Percentiles rank a stretch among this genome's conserved stretches.
Evolutionary conservation across 208 protist species (phyloP).

Genomic region (Leishmania mexicana): DNA sequence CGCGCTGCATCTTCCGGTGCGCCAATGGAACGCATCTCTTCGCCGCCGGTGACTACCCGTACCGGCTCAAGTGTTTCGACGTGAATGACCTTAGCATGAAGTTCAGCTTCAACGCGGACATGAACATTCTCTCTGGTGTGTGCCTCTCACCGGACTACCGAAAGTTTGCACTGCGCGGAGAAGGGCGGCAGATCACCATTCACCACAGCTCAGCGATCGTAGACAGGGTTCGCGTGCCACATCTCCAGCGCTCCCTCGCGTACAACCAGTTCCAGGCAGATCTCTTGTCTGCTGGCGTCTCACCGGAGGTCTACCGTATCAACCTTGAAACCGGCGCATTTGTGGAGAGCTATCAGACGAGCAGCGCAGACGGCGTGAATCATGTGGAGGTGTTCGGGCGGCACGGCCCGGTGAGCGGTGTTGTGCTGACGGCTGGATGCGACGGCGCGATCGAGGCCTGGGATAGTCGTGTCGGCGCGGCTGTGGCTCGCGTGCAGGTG

Average conservation of each 20-base stretch:
- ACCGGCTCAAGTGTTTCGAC: conserved; percentile 90
- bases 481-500: conserved; percentile 59
- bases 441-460: conserved; percentile 85
- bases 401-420: conserved; percentile 55
- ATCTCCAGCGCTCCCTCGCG: conserved; percentile 77
- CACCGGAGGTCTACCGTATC: conserved; percentile 79
- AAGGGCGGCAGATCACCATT: conserved; percentile 82
- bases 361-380: conserved; percentile 56
- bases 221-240: conserved; percentile 81
- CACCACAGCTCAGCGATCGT: conserved; percentile 84
- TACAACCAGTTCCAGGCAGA: conserved; percentile 78
- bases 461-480: conserved; percentile 62
- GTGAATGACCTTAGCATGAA: conserved; percentile 93
- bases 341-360: conserved; percentile 81
- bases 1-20: conserved; percentile 77
- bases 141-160: conserved; percentile 88
- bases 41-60: conserved; percentile 87
- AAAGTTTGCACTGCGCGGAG: conserved; percentile 86
- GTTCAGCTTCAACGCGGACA: conserved; percentile 91
- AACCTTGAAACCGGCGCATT: conserved; percentile 86
- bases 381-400: conserved; percentile 69
- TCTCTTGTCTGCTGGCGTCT: conserved; percentile 78
- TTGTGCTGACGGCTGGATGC: conserved; percentile 68
- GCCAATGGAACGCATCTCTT: conserved; percentile 87
- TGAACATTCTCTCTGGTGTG: conserved; percentile 79